These are phyloP conservation scores for Nannizziopsis barbatae DNA, from an alignment of 2,329 filamentous ascomycete genomes.

Conservation along the genomic window DNA sequence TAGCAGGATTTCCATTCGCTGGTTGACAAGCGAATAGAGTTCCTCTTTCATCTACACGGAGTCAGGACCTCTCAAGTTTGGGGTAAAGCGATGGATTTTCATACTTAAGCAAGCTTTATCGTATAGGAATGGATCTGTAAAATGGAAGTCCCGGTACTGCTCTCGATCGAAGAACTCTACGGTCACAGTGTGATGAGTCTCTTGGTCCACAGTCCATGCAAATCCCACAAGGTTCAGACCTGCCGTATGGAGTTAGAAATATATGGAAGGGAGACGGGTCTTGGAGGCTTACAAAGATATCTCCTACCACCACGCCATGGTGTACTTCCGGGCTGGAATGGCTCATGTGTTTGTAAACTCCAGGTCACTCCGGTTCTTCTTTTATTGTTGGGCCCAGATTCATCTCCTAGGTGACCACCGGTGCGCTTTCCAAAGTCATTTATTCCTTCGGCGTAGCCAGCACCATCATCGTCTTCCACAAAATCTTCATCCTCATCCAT, in stretches of 20 bases:
- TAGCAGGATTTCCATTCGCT: slow-evolving; percentile 55
- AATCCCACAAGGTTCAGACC: slow-evolving; percentile 80
- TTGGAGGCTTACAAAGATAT: slow-evolving; percentile 56
- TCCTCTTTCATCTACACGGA: slow-evolving; percentile 55
- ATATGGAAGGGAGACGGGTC: not conserved
- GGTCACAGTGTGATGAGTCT: slow-evolving; percentile 83
- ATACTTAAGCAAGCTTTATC: slow-evolving; percentile 83
- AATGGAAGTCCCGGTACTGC: slow-evolving; percentile 86
- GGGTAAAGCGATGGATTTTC: slow-evolving; percentile 15
- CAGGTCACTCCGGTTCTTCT: slow-evolving; percentile 40
- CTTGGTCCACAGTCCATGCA: slow-evolving; percentile 94
- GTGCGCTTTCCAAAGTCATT: slow-evolving; percentile 54
- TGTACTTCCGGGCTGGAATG: slow-evolving; percentile 89
- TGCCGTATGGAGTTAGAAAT: slow-evolving; percentile 23
- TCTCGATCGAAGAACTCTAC: slow-evolving; percentile 97
- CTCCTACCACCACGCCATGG: slow-evolving; percentile 91
- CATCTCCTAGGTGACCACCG: slow-evolving; percentile 39
- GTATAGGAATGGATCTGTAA: slow-evolving; percentile 90
- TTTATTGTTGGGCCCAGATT: slow-evolving; percentile 40
- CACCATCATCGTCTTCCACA: slow-evolving; percentile 88
- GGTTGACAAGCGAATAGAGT: slow-evolving; percentile 75
- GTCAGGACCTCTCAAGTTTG: not conserved
- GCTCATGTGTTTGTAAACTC: slow-evolving; percentile 60
- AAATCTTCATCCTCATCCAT: slow-evolving; percentile 65
- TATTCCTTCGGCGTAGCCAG: slow-evolving; percentile 63